Evolutionary conservation across 2,329 filamentous ascomycete species (phyloP), one percentile per base, ranked within the genome.

Genomic region (Phoma sp.): DNA sequence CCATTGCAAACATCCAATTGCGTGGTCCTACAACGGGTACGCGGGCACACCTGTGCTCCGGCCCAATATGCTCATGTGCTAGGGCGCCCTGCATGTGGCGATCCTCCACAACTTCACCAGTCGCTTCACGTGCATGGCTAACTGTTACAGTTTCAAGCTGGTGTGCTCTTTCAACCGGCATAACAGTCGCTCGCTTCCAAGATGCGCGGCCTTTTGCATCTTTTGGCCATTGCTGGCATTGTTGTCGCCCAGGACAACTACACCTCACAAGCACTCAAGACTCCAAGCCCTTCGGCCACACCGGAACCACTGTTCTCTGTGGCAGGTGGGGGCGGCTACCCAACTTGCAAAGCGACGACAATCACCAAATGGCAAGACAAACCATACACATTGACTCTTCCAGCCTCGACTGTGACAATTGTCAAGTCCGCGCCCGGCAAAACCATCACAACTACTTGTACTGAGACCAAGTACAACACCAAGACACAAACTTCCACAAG

Each of bases 101-200:
- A 19, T 36, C 25, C 29, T 37, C 31, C 22, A 47, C 53, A 45
- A 24, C 53, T 44, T 37, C 35, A 36, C 54, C 44, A 43, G 32
- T 50, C 41, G 24, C 21, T 37, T 67, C 59, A 69, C 65, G 61
- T 69, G 64, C 44, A 45, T 47, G 41, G 50, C 52, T 55, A 39
- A 55, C 35, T 10, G 21, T 51, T 17, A 31, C 43, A 55, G 46
- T 38, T 21, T 27, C 31, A 43, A 25, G 46, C 52, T 51, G 47
- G 41, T 38, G 25, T 64, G 63, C 47, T 73, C 62, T 52, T 63
- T 69, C 58, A 62, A 56, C 60, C 57, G 57, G 60, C 61, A 56
- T 59, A 66, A 52, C 64, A 64, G 61, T 66, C 69, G 50, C 47
- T 70, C 67, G 58, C 65, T 73, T 49, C 45, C 64, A 70, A 22